Percentiles rank a stretch among this genome's conserved stretches.
Conservation (phyloP, 2,329 filamentous ascomycete genomes). For the Fusarium sp. region DNA sequence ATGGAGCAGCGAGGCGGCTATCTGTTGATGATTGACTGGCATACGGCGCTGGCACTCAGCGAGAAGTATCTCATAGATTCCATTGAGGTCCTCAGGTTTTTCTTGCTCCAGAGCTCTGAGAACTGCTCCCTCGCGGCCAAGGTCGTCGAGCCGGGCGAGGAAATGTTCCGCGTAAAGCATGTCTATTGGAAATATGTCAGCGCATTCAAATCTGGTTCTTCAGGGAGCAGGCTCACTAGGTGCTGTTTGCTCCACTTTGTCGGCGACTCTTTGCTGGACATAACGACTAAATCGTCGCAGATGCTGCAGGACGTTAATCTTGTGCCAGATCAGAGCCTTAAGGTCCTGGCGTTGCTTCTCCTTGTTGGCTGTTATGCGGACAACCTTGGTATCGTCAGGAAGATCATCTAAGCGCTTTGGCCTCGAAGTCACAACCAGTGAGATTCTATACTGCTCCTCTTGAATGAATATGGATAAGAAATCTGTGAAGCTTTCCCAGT, state of each 20-base stretch:
- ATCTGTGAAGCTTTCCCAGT: neutral
- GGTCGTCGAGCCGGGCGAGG: slow-evolving; percentile 48
- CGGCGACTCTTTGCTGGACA: slow-evolving; percentile 49
- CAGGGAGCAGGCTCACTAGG: slow-evolving; percentile 46
- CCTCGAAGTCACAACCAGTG: slow-evolving; percentile 48
- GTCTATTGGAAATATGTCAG: slow-evolving; percentile 32
- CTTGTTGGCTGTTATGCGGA: slow-evolving; percentile 43
- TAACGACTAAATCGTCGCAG: slow-evolving; percentile 48
- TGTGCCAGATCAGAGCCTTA: slow-evolving; percentile 47
- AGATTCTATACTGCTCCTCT: slow-evolving; percentile 35
- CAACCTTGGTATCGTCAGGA: slow-evolving; percentile 15
- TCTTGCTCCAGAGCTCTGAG: slow-evolving; percentile 49
- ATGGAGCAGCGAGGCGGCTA: slow-evolving; percentile 45
- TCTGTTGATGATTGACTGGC: slow-evolving; percentile 20
- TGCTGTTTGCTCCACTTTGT: slow-evolving; percentile 50
- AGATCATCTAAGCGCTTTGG: slow-evolving; percentile 23
- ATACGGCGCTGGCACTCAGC: slow-evolving; percentile 49
- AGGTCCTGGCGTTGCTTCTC: slow-evolving; percentile 51
- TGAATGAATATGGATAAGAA: neutral
- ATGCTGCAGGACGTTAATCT: slow-evolving; percentile 44
- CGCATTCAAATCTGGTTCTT: neutral
- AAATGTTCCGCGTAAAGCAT: slow-evolving; percentile 57
- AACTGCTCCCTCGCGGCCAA: slow-evolving; percentile 54
- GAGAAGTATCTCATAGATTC: slow-evolving; percentile 48
- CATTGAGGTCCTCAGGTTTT: slow-evolving; percentile 45